Base-by-base conservation (phyloP, 2,329 filamentous ascomycete species). In the Penicillium glabrum region DNA sequence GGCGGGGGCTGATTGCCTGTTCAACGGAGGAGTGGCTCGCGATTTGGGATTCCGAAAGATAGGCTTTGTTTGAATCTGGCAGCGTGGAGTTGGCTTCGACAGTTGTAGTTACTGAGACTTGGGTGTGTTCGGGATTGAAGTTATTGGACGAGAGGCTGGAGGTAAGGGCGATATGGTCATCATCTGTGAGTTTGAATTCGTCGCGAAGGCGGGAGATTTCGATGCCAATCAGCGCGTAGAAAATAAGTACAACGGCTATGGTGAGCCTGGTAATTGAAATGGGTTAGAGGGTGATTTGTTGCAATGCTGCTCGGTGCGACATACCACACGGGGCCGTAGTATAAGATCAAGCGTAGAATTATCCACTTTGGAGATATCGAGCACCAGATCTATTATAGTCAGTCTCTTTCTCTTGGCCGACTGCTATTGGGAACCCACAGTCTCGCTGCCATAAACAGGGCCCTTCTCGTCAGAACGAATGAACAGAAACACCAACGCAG, bases 291-390 rank as follows among this genome's bases (percentile, higher is more conserved):
- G 7, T 16, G 31, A 33, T 16, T 6, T 6, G 0, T 5, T 39
- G 19, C 26, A 29, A 33, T 16, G 19, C 9, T 24, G 27, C 21
- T 35, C 7, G 26, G 9, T 26, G 13, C 5, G n/a, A 54, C 66
- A 2, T 60, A 74, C 72, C 72, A 75, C 31, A 75, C 73, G 1
- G 72, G 73, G 3, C 60, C 68, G 37, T 75, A 75, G 58, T 75
- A 75, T 43, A 73, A 64, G 1, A 74, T 54, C 16, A 75, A 68
- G 6, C 72, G 68, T 54, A 69, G 69, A 7, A 74, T 39, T 23
- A 75, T 66, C 73, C 73, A 75, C 2, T 68, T 61, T 0, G 70
- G 72, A 35, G 71, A 66, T 44, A 75, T 70, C n/a, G 73, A 72
- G 51, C 73, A 75, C 73, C 73, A 75, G 7, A 75, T 58, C 72